These are phyloP conservation scores for Aspergillus floridensis DNA, from an alignment of 2,329 filamentous ascomycete genomes.

Conservation along the genomic window DNA sequence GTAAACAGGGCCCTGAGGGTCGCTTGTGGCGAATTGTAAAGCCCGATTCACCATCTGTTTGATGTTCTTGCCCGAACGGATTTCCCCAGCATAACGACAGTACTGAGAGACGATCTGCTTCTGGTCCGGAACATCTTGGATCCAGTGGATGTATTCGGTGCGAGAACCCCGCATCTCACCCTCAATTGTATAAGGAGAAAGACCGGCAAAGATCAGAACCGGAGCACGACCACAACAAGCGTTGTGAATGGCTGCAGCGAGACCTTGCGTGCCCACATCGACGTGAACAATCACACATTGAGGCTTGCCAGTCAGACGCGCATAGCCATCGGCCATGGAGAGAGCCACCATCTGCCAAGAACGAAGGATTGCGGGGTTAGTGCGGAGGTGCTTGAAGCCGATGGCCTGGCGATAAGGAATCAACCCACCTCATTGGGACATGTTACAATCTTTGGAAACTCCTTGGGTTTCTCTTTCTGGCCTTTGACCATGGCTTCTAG, in stretches of 20 bases:
- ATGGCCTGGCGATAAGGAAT: neutral
- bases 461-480: slow-evolving; percentile 61
- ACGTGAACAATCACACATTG: slow-evolving; percentile 79
- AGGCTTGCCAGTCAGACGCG: slow-evolving; percentile 67
- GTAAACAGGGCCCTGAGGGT: slow-evolving; percentile 77
- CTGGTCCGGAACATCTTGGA: slow-evolving; percentile 79
- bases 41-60: slow-evolving; percentile 88
- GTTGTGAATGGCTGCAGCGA: slow-evolving; percentile 77
- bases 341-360: slow-evolving; percentile 70
- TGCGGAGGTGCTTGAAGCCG: neutral
- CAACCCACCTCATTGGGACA: slow-evolving; percentile 71
- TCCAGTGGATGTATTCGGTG: slow-evolving; percentile 84
- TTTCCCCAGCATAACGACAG: slow-evolving; percentile 77
- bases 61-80: slow-evolving; percentile 79
- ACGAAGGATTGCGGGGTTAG: slow-evolving; percentile 16
- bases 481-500: slow-evolving; percentile 79
- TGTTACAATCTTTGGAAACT: slow-evolving; percentile 72
- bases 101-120: slow-evolving; percentile 79
- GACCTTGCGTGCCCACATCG: slow-evolving; percentile 76
- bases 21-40: slow-evolving; percentile 74
- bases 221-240: slow-evolving; percentile 71
- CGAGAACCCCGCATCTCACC: slow-evolving; percentile 74
- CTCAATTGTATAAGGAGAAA: slow-evolving; percentile 73
- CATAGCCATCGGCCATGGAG: slow-evolving; percentile 80
- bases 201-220: slow-evolving; percentile 73